Evolutionary conservation across 257 asterid species (phyloP).

Genomic region (Solanum pinnatisectum): DNA sequence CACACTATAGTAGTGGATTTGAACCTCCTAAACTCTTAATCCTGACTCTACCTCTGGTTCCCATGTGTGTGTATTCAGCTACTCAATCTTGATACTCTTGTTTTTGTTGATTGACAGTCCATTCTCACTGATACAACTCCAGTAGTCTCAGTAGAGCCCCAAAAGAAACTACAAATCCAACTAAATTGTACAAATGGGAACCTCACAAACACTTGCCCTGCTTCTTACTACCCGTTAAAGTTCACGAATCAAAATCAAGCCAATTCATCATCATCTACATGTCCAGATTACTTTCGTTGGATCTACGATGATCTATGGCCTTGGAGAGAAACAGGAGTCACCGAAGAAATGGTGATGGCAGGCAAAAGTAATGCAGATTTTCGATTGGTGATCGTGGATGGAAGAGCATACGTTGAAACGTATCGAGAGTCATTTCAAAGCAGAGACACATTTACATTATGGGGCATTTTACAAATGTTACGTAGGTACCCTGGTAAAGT

Average conservation of each 20-base stretch:
- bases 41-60: neutral
- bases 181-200: conserved; percentile 21
- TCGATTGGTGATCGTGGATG: conserved; percentile 19
- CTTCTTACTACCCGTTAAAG: conserved; percentile 25
- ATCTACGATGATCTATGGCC: conserved; percentile 31
- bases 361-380: conserved; percentile 22
- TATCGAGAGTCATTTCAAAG: conserved; percentile 19
- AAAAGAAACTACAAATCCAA: conserved; percentile 12
- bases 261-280: neutral
- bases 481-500: conserved; percentile 27
- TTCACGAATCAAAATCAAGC: neutral
- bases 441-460: conserved; percentile 27
- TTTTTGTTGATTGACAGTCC: conserved; percentile 26
- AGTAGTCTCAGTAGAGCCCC: neutral
- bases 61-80: neutral
- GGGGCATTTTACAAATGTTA: conserved; percentile 36
- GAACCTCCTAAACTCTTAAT: neutral
- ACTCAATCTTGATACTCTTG: neutral
- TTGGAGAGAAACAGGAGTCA: conserved; percentile 34
- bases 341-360: conserved; percentile 15
- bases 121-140: neutral
- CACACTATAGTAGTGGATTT: no score
- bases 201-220: conserved; percentile 16
- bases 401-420: conserved; percentile 22
- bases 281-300: conserved; percentile 36